phyloP scores from a whole-genome alignment of 192 early-diverging fungal species.

The Backusella sp. region DNA sequence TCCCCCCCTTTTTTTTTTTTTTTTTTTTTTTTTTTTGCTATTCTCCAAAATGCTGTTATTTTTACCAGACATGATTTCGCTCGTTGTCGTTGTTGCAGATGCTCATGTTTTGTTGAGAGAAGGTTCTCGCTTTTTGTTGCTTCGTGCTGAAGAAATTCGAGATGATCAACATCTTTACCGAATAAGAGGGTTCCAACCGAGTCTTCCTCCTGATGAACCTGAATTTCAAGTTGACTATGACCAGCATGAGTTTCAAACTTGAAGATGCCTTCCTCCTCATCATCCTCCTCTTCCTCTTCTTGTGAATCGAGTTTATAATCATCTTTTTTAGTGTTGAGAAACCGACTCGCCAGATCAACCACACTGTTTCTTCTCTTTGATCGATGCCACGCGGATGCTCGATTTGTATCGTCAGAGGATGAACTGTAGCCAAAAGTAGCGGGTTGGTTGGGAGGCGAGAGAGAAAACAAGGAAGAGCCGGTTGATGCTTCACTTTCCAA shows the following conservation, averaged over 20 bases:
- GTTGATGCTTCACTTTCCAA: neutral
- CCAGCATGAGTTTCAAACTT: slow-evolving; percentile 3
- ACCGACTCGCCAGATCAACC: neutral
- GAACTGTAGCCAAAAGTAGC: neutral
- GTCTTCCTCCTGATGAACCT: neutral
- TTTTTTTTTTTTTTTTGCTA: neutral
- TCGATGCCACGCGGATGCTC: neutral
- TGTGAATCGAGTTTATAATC: neutral
- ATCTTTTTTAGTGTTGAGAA: neutral
- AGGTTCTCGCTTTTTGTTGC: slow-evolving; percentile 10
- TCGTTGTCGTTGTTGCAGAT: slow-evolving; percentile 4
- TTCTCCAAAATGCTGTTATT: neutral
- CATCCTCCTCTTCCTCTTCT: neutral
- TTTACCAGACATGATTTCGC: slow-evolving; percentile 18
- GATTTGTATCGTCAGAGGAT: neutral
- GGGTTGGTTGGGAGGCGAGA: neutral
- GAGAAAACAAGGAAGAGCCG: neutral
- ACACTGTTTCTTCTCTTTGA: slow-evolving; percentile 13
- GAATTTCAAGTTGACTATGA: neutral
- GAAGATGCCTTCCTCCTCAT: neutral
- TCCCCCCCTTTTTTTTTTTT: no score
- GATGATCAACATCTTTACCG: slow-evolving; percentile 11
- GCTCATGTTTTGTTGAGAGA: neutral
- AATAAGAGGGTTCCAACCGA: slow-evolving; percentile 4
- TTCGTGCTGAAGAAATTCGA: neutral